phyloP scores from a whole-genome alignment of 1,139 yeast species.

The Diutina catenulata region DNA sequence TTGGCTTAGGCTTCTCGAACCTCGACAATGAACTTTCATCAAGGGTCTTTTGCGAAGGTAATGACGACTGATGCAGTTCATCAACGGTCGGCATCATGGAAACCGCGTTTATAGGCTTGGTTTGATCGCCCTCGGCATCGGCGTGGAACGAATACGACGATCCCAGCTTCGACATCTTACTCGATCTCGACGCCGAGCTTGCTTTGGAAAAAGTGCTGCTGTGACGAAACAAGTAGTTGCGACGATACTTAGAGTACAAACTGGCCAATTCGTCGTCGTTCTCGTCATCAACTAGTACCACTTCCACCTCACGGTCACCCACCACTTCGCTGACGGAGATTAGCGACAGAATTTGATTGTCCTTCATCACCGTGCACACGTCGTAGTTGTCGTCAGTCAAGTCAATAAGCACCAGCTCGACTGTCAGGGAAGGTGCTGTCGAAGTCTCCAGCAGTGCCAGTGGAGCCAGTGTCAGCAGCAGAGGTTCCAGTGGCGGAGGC shows the following conservation, averaged over 20 bases:
- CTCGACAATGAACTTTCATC: neutral
- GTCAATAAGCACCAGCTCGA: neutral
- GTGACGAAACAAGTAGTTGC: slow-evolving; percentile 4
- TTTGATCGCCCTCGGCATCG: too few species aligned
- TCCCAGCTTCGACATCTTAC: too few species aligned
- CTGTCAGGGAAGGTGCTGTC: neutral
- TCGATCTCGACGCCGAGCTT: neutral
- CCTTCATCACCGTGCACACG: neutral
- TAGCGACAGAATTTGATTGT: neutral
- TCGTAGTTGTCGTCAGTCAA: neutral
- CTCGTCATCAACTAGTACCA: slow-evolving; percentile 3
- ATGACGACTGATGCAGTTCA: neutral
- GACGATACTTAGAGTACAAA: neutral
- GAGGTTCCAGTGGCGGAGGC: neutral
- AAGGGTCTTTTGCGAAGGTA: neutral
- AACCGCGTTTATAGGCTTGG: neutral
- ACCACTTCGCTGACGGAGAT: slow-evolving; percentile 1
- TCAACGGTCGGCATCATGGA: too few species aligned
- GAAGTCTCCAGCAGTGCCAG: slow-evolving; percentile 3
- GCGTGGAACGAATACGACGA: too few species aligned
- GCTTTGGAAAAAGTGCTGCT: neutral
- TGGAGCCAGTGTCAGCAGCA: neutral
- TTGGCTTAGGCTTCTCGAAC: too few species aligned
- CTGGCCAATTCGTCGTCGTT: slow-evolving; percentile 1
- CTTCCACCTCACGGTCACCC: neutral